phyloP scores from a whole-genome alignment of 108 stramenopile genomes.

The Cyclotella baltica region DNA sequence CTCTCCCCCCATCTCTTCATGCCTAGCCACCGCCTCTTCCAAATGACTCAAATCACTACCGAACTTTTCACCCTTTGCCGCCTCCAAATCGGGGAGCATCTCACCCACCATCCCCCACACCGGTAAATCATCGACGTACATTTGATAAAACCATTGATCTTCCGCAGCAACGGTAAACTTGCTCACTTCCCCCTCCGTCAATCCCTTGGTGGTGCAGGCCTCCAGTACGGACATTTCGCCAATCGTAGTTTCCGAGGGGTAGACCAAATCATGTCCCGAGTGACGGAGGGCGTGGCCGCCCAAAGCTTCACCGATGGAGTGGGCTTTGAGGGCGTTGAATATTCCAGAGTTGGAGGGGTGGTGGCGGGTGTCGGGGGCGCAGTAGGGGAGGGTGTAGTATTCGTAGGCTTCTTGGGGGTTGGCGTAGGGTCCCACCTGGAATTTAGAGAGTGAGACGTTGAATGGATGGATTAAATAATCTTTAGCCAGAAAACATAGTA shows the following conservation, averaged over 20 bases:
- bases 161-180: conserved; percentile 79
- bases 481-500: background rate
- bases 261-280: conserved; percentile 85
- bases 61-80: conserved; percentile 50
- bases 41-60: conserved; percentile 69
- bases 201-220: conserved; percentile 72
- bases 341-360: conserved; percentile 75
- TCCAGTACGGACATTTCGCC: conserved; percentile 62
- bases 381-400: conserved; percentile 97
- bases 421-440: conserved; percentile 96
- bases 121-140: conserved; percentile 97
- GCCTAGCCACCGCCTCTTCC: conserved; percentile 68
- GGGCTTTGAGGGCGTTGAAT: conserved; percentile 86
- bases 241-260: conserved; percentile 52
- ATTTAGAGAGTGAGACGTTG: background rate
- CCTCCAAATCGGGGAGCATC: conserved; percentile 68
- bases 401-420: conserved; percentile 99
- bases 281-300: conserved; percentile 86
- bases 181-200: conserved; percentile 60
- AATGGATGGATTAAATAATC: background rate
- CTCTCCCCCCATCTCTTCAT: conserved; percentile 52
- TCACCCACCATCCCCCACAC: conserved; percentile 98
- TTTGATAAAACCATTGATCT: conserved; percentile 96
- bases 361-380: conserved; percentile 91
- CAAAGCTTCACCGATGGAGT: conserved; percentile 79